These are phyloP conservation scores for Globisporangium cylindrosporum DNA, from an alignment of 352 stramenopile species.

Conservation along the genomic window DNA sequence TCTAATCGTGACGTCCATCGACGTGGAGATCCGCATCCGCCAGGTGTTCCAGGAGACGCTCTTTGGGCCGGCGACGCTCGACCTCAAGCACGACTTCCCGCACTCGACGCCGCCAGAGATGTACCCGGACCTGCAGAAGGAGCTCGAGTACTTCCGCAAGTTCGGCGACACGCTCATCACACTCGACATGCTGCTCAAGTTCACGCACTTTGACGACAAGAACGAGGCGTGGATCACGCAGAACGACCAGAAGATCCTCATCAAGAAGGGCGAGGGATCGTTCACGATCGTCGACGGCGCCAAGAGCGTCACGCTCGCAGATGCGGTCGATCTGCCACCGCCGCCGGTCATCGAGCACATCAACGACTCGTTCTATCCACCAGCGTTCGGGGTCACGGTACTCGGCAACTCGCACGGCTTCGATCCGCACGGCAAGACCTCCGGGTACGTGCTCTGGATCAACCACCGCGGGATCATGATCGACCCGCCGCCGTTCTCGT, in stretches of 20 bases:
- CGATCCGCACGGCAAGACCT: slow-evolving; percentile 92
- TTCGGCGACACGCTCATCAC: slow-evolving; percentile 89
- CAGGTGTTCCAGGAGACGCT: slow-evolving; percentile 90
- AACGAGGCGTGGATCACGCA: slow-evolving; percentile 54
- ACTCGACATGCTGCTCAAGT: slow-evolving; percentile 87
- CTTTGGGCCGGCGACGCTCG: slow-evolving; percentile 71
- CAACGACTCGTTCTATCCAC: slow-evolving; percentile 88
- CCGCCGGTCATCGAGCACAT: slow-evolving; percentile 35
- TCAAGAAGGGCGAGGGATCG: slow-evolving; percentile 62
- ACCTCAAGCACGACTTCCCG: slow-evolving; percentile 78
- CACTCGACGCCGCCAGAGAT: slow-evolving; percentile 45
- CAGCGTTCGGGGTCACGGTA: slow-evolving; percentile 94
- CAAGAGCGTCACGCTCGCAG: slow-evolving; percentile 54
- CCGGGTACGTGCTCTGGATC: slow-evolving; percentile 96
- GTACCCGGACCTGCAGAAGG: slow-evolving; percentile 75
- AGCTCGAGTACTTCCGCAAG: slow-evolving; percentile 89
- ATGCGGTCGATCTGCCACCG: slow-evolving; percentile 53
- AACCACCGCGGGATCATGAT: slow-evolving; percentile 97
- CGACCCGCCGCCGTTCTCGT: slow-evolving; percentile 92
- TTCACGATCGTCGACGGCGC: slow-evolving; percentile 66
- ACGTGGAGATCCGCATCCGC: slow-evolving; percentile 79
- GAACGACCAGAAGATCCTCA: slow-evolving; percentile 57
- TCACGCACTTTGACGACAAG: slow-evolving; percentile 81
- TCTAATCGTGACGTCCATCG: slow-evolving; percentile 74
- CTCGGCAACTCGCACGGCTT: slow-evolving; percentile 96